These are phyloP conservation scores for Yamadazyma siamensis DNA, from an alignment of 1,139 yeast species.

Conservation along the genomic window DNA sequence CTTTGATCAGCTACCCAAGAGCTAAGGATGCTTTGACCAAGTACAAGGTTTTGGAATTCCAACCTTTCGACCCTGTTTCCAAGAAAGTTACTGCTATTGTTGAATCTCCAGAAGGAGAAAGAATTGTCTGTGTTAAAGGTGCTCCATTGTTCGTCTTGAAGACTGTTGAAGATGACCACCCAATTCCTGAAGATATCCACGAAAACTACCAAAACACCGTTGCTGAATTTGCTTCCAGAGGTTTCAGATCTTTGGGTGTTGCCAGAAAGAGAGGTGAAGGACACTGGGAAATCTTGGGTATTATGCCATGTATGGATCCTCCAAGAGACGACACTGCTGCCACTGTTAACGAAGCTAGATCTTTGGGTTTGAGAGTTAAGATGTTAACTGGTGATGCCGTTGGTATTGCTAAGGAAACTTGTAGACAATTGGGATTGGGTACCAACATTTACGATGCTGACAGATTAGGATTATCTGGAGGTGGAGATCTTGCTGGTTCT, in stretches of 20 bases:
- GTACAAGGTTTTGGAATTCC: conserved; percentile 94
- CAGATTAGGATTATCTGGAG: conserved; percentile 94
- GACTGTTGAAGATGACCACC: conserved; percentile 96
- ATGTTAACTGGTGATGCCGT: conserved; percentile 99
- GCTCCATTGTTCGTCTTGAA: conserved; percentile 92
- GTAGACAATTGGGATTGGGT: conserved; percentile 97
- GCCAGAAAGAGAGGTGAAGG: conserved; percentile 99
- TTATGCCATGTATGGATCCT: conserved; percentile 98
- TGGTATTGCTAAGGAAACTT: conserved; percentile 98
- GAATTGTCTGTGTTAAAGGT: conserved; percentile 96
- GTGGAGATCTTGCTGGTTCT: conserved; percentile 95
- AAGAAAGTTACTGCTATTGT: conserved; percentile 94
- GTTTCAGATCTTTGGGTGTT: conserved; percentile 98
- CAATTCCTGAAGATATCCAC: conserved; percentile 92
- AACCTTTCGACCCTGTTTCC: conserved; percentile 96
- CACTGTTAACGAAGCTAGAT: conserved; percentile 90
- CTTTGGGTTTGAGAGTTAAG: conserved; percentile 92
- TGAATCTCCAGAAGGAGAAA: conserved; percentile 95
- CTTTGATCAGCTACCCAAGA: conserved; percentile 82
- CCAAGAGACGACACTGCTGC: conserved; percentile 98
- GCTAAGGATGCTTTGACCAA: conserved; percentile 93
- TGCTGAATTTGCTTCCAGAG: conserved; percentile 96
- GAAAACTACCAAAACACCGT: conserved; percentile 96
- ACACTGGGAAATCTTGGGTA: conserved; percentile 97
- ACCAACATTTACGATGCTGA: conserved; percentile 97